A percentile compares a stretch with the other conserved stretches of the same genome.
Evolutionary conservation across 306 rosid genomes (phyloP).

Genomic region (Gleditsia sinensis): DNA sequence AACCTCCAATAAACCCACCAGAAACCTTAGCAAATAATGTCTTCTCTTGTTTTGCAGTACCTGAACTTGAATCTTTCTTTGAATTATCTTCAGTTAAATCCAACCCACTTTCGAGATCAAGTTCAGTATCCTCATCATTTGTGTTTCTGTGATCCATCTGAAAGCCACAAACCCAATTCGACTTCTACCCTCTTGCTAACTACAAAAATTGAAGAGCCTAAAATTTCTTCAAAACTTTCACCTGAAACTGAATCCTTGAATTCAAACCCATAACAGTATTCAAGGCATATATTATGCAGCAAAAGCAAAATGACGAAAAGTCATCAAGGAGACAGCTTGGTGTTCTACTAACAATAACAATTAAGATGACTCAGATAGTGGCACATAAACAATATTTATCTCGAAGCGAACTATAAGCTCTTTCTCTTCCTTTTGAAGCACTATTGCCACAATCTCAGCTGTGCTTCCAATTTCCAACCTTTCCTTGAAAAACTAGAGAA

Average conservation of each 20-base stretch:
- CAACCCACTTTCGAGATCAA: constrained; percentile 74
- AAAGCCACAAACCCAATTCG: constrained; percentile 37
- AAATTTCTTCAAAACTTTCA: constrained; percentile 21
- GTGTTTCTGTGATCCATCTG: constrained; percentile 50
- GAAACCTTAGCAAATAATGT: constrained; percentile 52
- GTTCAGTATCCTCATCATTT: constrained; percentile 49
- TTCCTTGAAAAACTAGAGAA: background rate
- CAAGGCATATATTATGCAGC: background rate
- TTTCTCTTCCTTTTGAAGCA: background rate
- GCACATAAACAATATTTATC: background rate
- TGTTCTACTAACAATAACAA: background rate
- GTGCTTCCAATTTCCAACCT: background rate
- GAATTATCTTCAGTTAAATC: constrained; percentile 48
- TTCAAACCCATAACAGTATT: constrained; percentile 38
- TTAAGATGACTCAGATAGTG: constrained; percentile 1
- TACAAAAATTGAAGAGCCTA: background rate
- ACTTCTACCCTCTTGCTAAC: constrained; percentile 3
- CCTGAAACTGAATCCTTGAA: no score
- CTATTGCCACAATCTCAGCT: background rate
- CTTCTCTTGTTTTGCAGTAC: constrained; percentile 48
- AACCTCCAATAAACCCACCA: constrained; percentile 51
- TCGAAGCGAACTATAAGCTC: background rate
- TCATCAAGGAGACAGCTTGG: constrained; percentile 32
- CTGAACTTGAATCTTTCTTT: constrained; percentile 34
- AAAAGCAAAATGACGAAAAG: constrained; percentile 8